phyloP scores from a whole-genome alignment of 2,329 filamentous ascomycete genomes.

The Beauveria caledonica region DNA sequence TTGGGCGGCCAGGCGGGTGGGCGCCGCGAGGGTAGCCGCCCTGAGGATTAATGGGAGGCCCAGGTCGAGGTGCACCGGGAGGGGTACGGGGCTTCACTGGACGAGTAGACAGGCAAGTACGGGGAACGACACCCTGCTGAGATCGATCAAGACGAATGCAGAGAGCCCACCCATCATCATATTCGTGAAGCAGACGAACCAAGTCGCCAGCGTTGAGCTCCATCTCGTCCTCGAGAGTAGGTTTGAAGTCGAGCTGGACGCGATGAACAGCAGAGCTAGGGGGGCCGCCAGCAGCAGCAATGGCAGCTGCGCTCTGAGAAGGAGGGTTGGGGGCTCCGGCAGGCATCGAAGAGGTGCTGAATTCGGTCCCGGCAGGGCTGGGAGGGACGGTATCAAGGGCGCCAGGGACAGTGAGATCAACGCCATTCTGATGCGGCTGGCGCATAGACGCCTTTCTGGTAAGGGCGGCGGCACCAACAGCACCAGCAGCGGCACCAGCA shows the following conservation, averaged over 20 bases:
- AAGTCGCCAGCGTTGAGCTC: constrained; percentile 73
- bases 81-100: constrained; percentile 76
- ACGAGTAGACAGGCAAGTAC: constrained; percentile 86
- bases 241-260: constrained; percentile 88
- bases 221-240: constrained; percentile 87
- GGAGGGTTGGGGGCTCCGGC: constrained; percentile 30
- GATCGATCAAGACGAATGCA: constrained; percentile 86
- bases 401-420: constrained; percentile 45
- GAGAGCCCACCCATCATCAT: constrained; percentile 97
- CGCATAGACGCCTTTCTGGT: constrained; percentile 50
- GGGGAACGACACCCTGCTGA: constrained; percentile 84
- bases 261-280: constrained; percentile 66
- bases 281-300: constrained; percentile 54
- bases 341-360: constrained; percentile 47
- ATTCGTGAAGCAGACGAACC: constrained; percentile 85
- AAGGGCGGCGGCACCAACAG: constrained; percentile 30
- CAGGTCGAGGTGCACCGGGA: constrained; percentile 38
- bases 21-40: constrained; percentile 21
- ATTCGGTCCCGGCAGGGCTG: constrained; percentile 57
- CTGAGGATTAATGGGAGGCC: constrained; percentile 43
- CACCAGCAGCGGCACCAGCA: constrained; percentile 31
- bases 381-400: constrained; percentile 34
- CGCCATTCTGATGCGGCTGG: constrained; percentile 37
- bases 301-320: constrained; percentile 48
- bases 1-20: constrained; percentile 16